These are phyloP conservation scores for Cladochytrium tenue DNA, from an alignment of 371 early-diverging fungal genomes.

Conservation along the genomic window DNA sequence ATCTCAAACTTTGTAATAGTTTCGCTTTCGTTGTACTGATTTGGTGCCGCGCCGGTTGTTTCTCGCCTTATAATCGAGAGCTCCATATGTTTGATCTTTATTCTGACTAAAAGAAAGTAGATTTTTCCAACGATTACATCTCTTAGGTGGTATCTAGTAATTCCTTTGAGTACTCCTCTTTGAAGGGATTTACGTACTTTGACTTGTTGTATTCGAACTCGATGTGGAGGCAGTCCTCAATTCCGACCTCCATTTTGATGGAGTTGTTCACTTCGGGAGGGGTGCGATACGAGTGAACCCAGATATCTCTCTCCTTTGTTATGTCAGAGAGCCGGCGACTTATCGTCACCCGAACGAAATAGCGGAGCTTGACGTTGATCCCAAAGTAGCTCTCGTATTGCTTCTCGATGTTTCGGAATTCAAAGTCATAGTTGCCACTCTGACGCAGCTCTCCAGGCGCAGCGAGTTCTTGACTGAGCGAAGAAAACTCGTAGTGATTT, in stretches of 20 bases:
- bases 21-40: conserved; percentile 96
- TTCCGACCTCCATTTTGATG: conserved; percentile 95
- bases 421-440: conserved; percentile 77
- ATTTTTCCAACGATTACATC: conserved; percentile 98
- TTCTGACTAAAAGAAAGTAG: conserved; percentile 96
- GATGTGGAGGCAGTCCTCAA: conserved; percentile 92
- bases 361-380: conserved; percentile 86
- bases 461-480: conserved; percentile 83
- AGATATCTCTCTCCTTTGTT: conserved; percentile 70
- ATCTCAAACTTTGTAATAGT: conserved; percentile 97
- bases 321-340: conserved; percentile 76
- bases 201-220: conserved; percentile 94
- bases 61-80: conserved; percentile 96
- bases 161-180: not conserved
- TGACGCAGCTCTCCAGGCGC: conserved; percentile 82
- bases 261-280: conserved; percentile 82
- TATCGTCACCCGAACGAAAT: conserved; percentile 83
- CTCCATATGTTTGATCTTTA: conserved; percentile 98
- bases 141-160: conserved; percentile 85
- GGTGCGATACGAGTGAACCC: conserved; percentile 87
- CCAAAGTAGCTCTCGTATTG: conserved; percentile 89
- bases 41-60: conserved; percentile 92
- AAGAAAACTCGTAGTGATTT: conserved; percentile 90
- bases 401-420: conserved; percentile 91
- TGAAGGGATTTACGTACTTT: conserved; percentile 53